phyloP scores from a whole-genome alignment of 2,329 filamentous ascomycete genomes.

The Trichothecium sympodiale region DNA sequence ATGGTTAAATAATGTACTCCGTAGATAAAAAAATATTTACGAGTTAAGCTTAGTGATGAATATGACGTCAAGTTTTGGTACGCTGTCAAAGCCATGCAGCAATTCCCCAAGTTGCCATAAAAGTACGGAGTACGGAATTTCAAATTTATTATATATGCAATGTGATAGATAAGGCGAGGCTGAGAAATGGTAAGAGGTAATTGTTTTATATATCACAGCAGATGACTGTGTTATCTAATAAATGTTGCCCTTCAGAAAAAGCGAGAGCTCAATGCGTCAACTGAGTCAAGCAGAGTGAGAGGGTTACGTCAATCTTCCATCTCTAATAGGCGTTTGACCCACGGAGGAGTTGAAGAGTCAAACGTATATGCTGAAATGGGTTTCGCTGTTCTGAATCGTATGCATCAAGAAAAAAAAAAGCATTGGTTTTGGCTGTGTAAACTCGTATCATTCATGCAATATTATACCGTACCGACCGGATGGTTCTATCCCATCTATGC shows the following conservation, averaged over 20 bases:
- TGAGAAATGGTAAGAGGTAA: too few species aligned
- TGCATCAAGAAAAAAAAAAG: background rate
- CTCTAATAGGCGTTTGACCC: slow-evolving; percentile 42
- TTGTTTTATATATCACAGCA: too few species aligned
- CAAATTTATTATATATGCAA: too few species aligned
- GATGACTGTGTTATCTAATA: background rate
- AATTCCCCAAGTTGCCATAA: too few species aligned
- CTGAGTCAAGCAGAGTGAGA: slow-evolving; percentile 39
- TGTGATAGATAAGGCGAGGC: too few species aligned
- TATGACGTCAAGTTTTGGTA: too few species aligned
- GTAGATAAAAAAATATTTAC: too few species aligned
- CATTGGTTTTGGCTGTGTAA: background rate
- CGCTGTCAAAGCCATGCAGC: too few species aligned
- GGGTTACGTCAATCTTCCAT: slow-evolving; percentile 40
- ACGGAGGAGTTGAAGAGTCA: slow-evolving; percentile 33
- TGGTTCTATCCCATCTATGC: background rate
- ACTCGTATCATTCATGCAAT: background rate
- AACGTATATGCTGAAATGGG: slow-evolving; percentile 46
- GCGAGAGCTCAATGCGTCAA: slow-evolving; percentile 31
- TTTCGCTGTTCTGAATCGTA: background rate
- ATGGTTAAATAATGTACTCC: too few species aligned
- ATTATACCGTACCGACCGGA: background rate
- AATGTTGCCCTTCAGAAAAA: slow-evolving; percentile 36
- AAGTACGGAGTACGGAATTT: too few species aligned
- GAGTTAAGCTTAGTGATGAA: too few species aligned